A percentile compares a stretch with the other conserved stretches of the same genome.
These are phyloP conservation scores for Pythium volutum DNA, from an alignment of 352 stramenopile genomes.

Conservation along the genomic window DNA sequence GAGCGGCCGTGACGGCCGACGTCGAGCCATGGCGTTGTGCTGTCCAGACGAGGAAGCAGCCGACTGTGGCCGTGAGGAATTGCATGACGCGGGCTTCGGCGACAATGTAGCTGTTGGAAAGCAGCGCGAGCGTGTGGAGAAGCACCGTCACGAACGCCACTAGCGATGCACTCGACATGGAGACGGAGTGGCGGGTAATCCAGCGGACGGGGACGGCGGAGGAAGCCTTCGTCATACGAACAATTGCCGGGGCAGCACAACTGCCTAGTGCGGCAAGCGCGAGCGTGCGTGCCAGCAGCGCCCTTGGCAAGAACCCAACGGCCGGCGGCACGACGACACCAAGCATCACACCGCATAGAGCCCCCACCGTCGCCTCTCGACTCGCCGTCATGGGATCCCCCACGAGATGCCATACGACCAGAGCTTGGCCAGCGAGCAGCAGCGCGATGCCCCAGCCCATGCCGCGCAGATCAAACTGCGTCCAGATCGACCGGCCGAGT, in stretches of 20 bases:
- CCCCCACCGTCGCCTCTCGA: neutral
- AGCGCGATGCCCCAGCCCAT: conserved; percentile 71
- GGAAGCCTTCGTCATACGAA: neutral
- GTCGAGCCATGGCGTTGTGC: conserved; percentile 17
- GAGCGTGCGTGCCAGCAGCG: neutral
- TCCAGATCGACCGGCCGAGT: conserved; percentile 79
- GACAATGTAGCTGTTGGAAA: conserved; percentile 89
- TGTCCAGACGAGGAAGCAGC: conserved; percentile 41
- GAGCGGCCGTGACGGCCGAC: neutral
- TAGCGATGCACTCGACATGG: conserved; percentile 2
- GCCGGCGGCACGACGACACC: neutral
- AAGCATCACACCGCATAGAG: neutral
- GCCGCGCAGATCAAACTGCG: conserved; percentile 78
- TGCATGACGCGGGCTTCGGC: conserved; percentile 64
- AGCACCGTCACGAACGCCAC: conserved; percentile 45
- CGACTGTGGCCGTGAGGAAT: conserved; percentile 58
- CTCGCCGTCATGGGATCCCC: neutral
- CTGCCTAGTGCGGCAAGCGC: neutral
- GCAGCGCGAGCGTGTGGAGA: conserved; percentile 56
- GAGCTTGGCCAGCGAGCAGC: conserved; percentile 21
- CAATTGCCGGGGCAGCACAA: neutral
- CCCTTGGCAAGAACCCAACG: neutral
- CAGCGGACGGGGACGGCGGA: neutral
- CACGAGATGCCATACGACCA: conserved; percentile 25
- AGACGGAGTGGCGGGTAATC: neutral